Evolutionary conservation across 768 basidiomycete genomes (phyloP), one percentile per base, ranked within the genome.

Genomic region (Leccinum variicolor): DNA sequence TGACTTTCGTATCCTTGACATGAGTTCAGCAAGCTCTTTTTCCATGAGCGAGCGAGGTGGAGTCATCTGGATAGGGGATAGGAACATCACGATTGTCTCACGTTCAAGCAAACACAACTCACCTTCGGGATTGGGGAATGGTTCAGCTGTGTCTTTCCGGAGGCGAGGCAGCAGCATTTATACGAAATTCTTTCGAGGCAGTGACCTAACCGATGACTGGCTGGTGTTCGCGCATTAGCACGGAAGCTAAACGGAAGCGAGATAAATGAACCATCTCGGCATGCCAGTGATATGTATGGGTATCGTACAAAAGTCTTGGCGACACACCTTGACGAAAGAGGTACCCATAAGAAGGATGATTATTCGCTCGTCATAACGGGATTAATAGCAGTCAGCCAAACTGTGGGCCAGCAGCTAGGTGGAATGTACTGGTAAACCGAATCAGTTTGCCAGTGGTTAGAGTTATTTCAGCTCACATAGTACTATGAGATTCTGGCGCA

Each of bases 1-100:
- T 33, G 62, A 57, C 52, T 64, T 60, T 47, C 58, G 53, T 57
- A 62, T 64, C 36, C 53, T 55, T 36, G 64, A 66, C 69, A 64
- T 55, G 39, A 66, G 62, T 7, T 47, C 52, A 0, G 61, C 31
- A 52, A 59, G 53, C 55, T 62, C 71, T 54, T 56, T 54, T 36
- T 62, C 61, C 21, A 52, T 48, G 23, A 43, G 3, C 9, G 54
- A 57, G 15, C n/a, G 36, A 11, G 53, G 28, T 58, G 56, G 62
- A n/a, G 36, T 53, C 50, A 60, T 58, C 68, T 65, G 41, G 14
- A 9, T 51, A 31, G 6, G 9, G 14, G 11, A 7, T 14, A 28
- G 51, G 10, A 33, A 55, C 21, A 47, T 14, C 19, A 31, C 9
- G 6, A 17, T 46, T 39, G 1, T 11, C 57, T 49, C 15, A 14